A percentile compares a stretch with the other conserved stretches of the same genome.
These are phyloP conservation scores for Sequoia sempervirens DNA, from an alignment of 75 land plant genomes.

Conservation along the genomic window DNA sequence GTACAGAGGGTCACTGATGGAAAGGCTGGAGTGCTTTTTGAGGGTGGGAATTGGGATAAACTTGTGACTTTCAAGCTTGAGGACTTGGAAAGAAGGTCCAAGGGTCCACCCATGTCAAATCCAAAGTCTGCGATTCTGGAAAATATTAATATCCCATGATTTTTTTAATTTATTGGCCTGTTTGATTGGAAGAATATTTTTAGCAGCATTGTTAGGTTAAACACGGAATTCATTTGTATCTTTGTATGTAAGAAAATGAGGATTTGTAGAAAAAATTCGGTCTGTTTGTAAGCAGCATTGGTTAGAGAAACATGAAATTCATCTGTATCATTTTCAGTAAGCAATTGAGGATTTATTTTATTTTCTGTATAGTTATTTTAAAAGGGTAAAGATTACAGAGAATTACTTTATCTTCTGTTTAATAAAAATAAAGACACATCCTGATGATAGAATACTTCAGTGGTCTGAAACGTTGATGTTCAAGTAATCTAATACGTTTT, in stretches of 20 bases:
- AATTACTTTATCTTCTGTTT: background rate
- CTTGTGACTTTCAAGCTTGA: constrained; percentile 62
- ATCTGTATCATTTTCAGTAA: background rate
- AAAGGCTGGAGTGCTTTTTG: constrained; percentile 79
- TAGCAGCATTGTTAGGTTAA: constrained; percentile 1
- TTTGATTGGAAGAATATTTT: background rate
- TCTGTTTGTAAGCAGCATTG: background rate
- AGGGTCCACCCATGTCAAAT: constrained; percentile 84
- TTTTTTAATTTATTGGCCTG: background rate
- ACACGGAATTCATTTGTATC: background rate
- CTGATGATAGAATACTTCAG: too few relatives aligned
- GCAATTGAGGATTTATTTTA: background rate
- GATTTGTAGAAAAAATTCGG: background rate
- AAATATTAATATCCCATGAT: constrained; percentile 10
- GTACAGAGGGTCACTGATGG: constrained; percentile 94
- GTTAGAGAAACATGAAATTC: background rate
- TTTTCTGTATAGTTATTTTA: background rate
- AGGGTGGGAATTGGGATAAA: constrained; percentile 93
- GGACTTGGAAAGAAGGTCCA: constrained; percentile 75
- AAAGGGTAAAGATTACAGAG: too few relatives aligned
- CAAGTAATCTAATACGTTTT: too few relatives aligned
- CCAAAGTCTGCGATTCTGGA: constrained; percentile 79
- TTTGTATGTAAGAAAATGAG: background rate
- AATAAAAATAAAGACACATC: background rate
- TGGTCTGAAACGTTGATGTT: too few relatives aligned